Conservation (phyloP, 306 rosid species). For the Acacia confusa region DNA sequence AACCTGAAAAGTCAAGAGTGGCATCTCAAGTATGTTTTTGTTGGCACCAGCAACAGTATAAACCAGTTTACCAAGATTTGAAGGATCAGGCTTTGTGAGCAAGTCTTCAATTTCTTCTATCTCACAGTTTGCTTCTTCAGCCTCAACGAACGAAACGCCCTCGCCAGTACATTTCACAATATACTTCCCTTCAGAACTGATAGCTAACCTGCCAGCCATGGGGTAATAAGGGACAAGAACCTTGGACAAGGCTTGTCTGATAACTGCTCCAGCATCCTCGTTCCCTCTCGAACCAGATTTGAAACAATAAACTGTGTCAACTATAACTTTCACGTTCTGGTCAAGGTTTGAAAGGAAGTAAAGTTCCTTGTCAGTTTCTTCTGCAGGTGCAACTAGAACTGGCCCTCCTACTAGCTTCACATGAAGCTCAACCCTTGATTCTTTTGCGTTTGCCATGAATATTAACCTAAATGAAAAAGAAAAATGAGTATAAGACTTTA, state of each 20-base stretch:
- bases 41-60: conserved; percentile 69
- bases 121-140: conserved; percentile 57
- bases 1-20: conserved; percentile 82
- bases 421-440: too few relatives aligned
- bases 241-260: conserved; percentile 49
- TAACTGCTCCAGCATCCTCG: conserved; percentile 47
- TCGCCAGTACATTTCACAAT: conserved; percentile 73
- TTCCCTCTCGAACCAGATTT: conserved; percentile 51
- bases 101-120: conserved; percentile 53
- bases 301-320: conserved; percentile 46
- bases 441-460: too few relatives aligned
- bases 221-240: conserved; percentile 42
- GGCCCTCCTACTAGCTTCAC: too few relatives aligned
- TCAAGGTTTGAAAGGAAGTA: conserved; percentile 69
- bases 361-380: conserved; percentile 57
- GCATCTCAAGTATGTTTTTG: conserved; percentile 65
- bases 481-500: too few relatives aligned
- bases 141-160: conserved; percentile 85
- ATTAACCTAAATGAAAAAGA: too few relatives aligned
- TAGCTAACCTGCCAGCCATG: conserved; percentile 49
- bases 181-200: conserved; percentile 74
- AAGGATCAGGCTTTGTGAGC: conserved; percentile 57
- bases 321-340: conserved; percentile 55
- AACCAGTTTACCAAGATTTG: conserved; percentile 62
- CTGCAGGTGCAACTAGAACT: conserved; percentile 48